Evolutionary conservation across 164 flowering plant genomes (phyloP).

Genomic region (Tetracentron sinense): DNA sequence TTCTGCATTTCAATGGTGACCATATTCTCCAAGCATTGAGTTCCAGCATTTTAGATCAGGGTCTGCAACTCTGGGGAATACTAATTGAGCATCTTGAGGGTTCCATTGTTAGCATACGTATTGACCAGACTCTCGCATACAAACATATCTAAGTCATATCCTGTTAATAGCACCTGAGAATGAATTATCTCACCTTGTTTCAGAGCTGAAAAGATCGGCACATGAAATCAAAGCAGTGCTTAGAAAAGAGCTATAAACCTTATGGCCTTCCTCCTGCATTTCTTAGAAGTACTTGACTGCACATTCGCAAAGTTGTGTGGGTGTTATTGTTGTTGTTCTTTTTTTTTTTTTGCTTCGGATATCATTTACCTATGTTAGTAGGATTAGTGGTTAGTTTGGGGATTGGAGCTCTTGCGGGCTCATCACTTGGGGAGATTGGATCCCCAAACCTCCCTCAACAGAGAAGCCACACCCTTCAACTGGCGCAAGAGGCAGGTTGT

Average conservation of each 20-base stretch:
- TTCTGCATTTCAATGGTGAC: constrained; percentile 68
- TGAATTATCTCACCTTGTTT: constrained; percentile 81
- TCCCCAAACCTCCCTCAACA: too few species aligned
- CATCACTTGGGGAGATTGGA: too few species aligned
- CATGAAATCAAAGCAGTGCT: constrained; percentile 71
- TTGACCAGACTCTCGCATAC: constrained; percentile 73
- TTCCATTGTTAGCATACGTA: constrained; percentile 80
- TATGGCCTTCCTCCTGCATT: constrained; percentile 55
- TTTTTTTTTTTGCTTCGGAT: too few species aligned
- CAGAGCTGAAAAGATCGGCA: constrained; percentile 69
- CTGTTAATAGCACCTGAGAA: constrained; percentile 53
- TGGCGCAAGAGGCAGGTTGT: too few species aligned
- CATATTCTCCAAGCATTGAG: constrained; percentile 72
- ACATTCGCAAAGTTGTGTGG: too few species aligned
- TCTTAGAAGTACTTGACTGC: constrained; percentile 47
- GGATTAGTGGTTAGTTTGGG: too few species aligned
- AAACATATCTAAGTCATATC: constrained; percentile 43
- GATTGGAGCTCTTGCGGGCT: too few species aligned
- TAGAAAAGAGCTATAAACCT: constrained; percentile 55
- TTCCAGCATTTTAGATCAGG: constrained; percentile 89
- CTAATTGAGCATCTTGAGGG: constrained; percentile 41
- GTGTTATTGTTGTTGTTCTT: too few species aligned
- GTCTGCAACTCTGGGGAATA: constrained; percentile 36
- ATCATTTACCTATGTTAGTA: too few species aligned
- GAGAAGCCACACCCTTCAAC: too few species aligned